Conservation (phyloP, 495 filamentous ascomycete genomes). For the Penicillium mononematosum region DNA sequence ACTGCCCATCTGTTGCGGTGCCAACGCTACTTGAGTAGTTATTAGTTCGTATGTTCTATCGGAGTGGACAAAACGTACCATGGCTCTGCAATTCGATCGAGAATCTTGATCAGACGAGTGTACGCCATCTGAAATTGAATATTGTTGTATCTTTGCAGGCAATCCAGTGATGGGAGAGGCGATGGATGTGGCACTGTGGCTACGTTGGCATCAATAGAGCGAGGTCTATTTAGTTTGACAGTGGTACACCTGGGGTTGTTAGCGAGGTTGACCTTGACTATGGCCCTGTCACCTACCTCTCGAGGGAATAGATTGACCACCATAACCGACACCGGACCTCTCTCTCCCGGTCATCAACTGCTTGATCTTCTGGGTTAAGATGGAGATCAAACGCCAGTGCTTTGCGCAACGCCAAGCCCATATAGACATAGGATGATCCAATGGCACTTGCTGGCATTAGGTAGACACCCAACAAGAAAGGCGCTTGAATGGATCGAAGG, state of each 20-base stretch:
- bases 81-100: slow-evolving; percentile 21
- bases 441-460: slow-evolving; percentile 25
- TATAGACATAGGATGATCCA: slow-evolving; percentile 26
- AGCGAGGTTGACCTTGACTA: neutral
- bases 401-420: slow-evolving; percentile 44
- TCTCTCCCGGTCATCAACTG: slow-evolving; percentile 10
- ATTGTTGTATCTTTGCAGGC: slow-evolving; percentile 20
- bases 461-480: slow-evolving; percentile 26
- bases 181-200: slow-evolving; percentile 20
- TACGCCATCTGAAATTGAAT: slow-evolving; percentile 24
- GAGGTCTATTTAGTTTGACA: slow-evolving; percentile 25
- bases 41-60: neutral
- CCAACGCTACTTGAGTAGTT: neutral
- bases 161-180: slow-evolving; percentile 17
- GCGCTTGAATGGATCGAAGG: slow-evolving; percentile 24
- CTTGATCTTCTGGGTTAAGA: slow-evolving; percentile 17
- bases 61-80: slow-evolving; percentile 5
- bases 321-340: slow-evolving; percentile 25
- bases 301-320: slow-evolving; percentile 32
- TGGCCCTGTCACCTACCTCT: slow-evolving; percentile 17
- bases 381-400: slow-evolving; percentile 44
- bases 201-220: slow-evolving; percentile 18
- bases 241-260: slow-evolving; percentile 17
- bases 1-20: neutral
- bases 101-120: slow-evolving; percentile 17